Evolutionary conservation across 495 filamentous ascomycete genomes (phyloP).

Genomic region (Xylaria castorea): DNA sequence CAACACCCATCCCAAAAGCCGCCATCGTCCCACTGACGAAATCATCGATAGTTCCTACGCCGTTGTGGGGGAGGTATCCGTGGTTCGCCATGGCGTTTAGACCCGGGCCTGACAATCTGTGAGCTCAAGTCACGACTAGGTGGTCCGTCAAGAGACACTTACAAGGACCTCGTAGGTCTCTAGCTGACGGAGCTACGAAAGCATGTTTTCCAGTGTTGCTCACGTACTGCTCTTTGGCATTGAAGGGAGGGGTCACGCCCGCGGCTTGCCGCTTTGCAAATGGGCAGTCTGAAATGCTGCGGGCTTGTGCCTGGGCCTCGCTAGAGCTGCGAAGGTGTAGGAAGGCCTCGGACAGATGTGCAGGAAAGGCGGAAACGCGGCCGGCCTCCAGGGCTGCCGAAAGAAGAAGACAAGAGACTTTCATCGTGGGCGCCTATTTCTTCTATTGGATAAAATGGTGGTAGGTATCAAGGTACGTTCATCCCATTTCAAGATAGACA

Average conservation of each 20-base stretch:
- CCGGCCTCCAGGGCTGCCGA: not conserved
- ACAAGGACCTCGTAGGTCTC: constrained; percentile 8
- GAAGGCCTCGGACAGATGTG: not conserved
- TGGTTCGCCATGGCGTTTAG: constrained; percentile 62
- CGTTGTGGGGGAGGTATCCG: constrained; percentile 60
- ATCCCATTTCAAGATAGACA: not conserved
- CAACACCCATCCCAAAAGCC: constrained; percentile 59
- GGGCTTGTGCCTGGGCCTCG: not conserved
- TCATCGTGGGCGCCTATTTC: not conserved
- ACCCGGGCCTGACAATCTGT: constrained; percentile 58
- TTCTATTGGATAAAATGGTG: not conserved
- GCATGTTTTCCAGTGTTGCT: constrained; percentile 45
- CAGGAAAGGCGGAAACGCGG: not conserved
- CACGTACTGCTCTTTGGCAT: constrained; percentile 34
- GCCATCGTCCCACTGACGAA: constrained; percentile 44
- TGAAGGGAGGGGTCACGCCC: constrained; percentile 19
- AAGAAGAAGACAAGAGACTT: not conserved
- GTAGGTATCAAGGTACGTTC: not conserved
- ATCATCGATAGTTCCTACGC: constrained; percentile 48
- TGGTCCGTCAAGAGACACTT: constrained; percentile 31
- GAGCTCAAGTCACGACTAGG: constrained; percentile 32
- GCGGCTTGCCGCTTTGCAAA: constrained; percentile 14
- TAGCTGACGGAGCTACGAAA: constrained; percentile 49
- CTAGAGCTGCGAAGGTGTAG: not conserved
- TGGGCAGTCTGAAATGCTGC: not conserved